phyloP scores from a whole-genome alignment of 1,284 basidiomycete species.

The Rhodotorula sp. region DNA sequence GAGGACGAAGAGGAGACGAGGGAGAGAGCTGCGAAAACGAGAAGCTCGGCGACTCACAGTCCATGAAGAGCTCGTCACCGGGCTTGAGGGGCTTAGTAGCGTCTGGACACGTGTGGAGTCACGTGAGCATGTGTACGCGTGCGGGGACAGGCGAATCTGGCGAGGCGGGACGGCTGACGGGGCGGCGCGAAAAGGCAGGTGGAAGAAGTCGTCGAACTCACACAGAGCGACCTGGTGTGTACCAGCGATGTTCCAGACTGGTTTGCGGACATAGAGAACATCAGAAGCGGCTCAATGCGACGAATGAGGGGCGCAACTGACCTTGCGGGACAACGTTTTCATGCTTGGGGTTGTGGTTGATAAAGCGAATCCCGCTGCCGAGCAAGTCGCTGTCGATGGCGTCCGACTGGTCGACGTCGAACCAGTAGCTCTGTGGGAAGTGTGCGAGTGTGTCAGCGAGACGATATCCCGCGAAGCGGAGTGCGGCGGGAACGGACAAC shows the following conservation, averaged over 20 bases:
- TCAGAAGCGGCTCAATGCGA: no score
- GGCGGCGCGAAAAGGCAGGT: no score
- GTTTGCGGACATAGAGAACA: rapidly evolving
- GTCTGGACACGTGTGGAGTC: not conserved
- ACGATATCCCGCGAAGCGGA: not conserved
- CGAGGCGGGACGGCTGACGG: no score
- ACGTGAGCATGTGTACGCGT: no score
- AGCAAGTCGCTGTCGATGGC: conserved; percentile 1
- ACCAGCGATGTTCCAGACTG: conserved; percentile 12
- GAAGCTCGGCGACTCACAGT: conserved; percentile 10
- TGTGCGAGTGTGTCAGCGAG: not conserved
- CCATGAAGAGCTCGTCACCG: conserved; percentile 13
- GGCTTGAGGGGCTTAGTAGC: not conserved
- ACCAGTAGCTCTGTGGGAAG: conserved; percentile 6
- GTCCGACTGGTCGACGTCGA: conserved; percentile 1
- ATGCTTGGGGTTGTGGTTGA: conserved; percentile 1
- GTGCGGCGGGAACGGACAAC: not conserved
- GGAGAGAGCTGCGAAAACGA: no score
- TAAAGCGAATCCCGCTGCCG: conserved; percentile 5
- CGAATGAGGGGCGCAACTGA: not conserved
- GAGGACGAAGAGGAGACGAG: no score
- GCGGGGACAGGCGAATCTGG: no score
- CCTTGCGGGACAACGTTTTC: conserved; percentile 2
- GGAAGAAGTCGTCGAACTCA: not conserved
- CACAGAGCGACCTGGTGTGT: conserved; percentile 17